Evolutionary conservation across 2,329 filamentous ascomycete species (phyloP).

Genomic region (Colletotrichum aenigma): DNA sequence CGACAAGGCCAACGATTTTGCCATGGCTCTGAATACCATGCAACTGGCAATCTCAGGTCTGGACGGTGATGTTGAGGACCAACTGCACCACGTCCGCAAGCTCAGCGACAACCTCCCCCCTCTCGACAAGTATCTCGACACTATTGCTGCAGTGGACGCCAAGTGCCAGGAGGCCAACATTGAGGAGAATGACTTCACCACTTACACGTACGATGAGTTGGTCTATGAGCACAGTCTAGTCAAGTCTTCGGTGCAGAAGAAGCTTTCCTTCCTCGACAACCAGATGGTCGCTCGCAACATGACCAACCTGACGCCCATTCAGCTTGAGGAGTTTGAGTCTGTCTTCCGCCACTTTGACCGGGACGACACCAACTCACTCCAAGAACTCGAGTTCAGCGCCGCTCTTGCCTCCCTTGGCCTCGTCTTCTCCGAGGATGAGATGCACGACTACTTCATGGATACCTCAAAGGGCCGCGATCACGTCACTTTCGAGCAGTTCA

Average conservation of each 20-base stretch:
- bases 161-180: slow-evolving; percentile 97
- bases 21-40: slow-evolving; percentile 91
- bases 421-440: slow-evolving; percentile 96
- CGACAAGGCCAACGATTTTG: slow-evolving; percentile 98
- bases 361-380: slow-evolving; percentile 86
- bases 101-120: slow-evolving; percentile 86
- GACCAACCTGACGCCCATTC: slow-evolving; percentile 98
- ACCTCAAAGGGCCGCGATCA: slow-evolving; percentile 80
- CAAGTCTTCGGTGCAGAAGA: slow-evolving; percentile 91
- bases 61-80: slow-evolving; percentile 95
- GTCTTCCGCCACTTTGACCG: slow-evolving; percentile 98
- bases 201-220: slow-evolving; percentile 96
- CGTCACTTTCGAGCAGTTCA: slow-evolving; percentile 98
- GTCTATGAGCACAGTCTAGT: slow-evolving; percentile 92
- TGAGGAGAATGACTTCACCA: slow-evolving; percentile 99
- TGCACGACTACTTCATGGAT: slow-evolving; percentile 92
- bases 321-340: slow-evolving; percentile 97
- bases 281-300: slow-evolving; percentile 98
- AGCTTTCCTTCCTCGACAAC: slow-evolving; percentile 95
- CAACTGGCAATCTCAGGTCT: slow-evolving; percentile 95
- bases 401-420: slow-evolving; percentile 93
- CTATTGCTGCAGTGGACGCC: slow-evolving; percentile 83
- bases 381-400: slow-evolving; percentile 94
- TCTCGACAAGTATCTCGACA: slow-evolving; percentile 87
- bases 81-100: slow-evolving; percentile 83